A percentile compares a stretch with the other conserved stretches of the same genome.
phyloP scores from a whole-genome alignment of 148 eudicot species.

The Persicaria tinctoria region DNA sequence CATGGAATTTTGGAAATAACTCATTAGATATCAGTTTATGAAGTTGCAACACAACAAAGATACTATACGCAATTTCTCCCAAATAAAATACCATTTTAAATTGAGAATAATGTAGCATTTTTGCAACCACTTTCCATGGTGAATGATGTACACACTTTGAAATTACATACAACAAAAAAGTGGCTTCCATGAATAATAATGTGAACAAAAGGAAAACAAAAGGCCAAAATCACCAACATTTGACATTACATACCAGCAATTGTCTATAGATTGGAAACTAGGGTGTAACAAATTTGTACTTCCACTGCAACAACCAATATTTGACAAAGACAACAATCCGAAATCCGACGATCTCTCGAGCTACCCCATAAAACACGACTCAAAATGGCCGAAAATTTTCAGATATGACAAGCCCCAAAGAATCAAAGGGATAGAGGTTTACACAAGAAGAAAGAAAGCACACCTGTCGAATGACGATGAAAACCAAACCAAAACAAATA shows the following conservation, averaged over 20 bases:
- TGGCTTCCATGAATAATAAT: not conserved
- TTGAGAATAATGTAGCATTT: not conserved
- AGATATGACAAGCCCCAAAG: not conserved
- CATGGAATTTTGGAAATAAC: too few relatives aligned
- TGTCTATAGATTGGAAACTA: not conserved
- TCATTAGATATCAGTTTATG: too few relatives aligned
- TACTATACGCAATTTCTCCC: too few relatives aligned
- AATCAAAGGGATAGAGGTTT: not conserved
- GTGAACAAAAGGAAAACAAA: not conserved
- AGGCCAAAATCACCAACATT: not conserved
- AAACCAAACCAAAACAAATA: not conserved
- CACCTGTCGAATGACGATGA: not conserved
- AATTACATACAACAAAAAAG: not conserved
- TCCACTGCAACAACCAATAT: not conserved
- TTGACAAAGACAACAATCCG: not conserved
- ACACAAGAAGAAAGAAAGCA: constrained; percentile 3
- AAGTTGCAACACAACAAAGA: too few relatives aligned
- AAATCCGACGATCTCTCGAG: not conserved
- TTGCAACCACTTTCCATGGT: not conserved
- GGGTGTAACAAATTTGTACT: not conserved
- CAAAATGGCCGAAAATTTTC: not conserved
- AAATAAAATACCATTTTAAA: too few relatives aligned
- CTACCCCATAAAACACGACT: not conserved
- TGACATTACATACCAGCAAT: too few relatives aligned
- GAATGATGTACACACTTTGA: not conserved